These are phyloP conservation scores for Ophiostoma sp. DNA, from an alignment of 2,329 filamentous ascomycete genomes.

Conservation along the genomic window DNA sequence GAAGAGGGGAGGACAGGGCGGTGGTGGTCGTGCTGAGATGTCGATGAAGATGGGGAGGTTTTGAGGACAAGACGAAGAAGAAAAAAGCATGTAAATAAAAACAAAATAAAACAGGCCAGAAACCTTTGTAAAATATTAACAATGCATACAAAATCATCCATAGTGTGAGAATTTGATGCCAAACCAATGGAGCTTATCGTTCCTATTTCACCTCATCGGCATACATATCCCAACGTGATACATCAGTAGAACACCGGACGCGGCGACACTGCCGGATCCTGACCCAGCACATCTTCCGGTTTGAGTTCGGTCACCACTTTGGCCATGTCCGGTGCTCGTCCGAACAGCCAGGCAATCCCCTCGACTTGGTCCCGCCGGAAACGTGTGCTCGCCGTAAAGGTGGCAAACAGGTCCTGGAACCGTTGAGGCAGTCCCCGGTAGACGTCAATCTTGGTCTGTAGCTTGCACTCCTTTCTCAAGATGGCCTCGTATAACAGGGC, in stretches of 20 bases:
- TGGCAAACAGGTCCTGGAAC: background rate
- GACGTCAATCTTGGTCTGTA: background rate
- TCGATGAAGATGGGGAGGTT: too few species aligned
- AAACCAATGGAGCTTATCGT: too few species aligned
- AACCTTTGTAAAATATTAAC: too few species aligned
- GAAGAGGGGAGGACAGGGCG: too few species aligned
- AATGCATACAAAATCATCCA: too few species aligned
- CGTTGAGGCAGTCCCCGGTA: background rate
- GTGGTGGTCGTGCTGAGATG: too few species aligned
- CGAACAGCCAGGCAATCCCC: background rate
- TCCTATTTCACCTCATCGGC: background rate
- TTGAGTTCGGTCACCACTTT: background rate
- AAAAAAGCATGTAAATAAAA: too few species aligned
- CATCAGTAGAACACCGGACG: background rate
- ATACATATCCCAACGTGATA: background rate
- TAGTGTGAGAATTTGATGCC: too few species aligned
- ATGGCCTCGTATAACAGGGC: background rate
- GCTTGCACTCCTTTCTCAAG: background rate
- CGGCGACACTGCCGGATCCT: background rate
- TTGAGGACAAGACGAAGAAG: too few species aligned
- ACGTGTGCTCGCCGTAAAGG: background rate
- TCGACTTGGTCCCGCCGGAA: background rate
- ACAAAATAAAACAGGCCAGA: too few species aligned
- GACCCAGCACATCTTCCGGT: background rate
- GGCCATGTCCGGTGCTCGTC: background rate